Evolutionary conservation across 352 stramenopile species (phyloP).

Genomic region (Globisporangium splendens): DNA sequence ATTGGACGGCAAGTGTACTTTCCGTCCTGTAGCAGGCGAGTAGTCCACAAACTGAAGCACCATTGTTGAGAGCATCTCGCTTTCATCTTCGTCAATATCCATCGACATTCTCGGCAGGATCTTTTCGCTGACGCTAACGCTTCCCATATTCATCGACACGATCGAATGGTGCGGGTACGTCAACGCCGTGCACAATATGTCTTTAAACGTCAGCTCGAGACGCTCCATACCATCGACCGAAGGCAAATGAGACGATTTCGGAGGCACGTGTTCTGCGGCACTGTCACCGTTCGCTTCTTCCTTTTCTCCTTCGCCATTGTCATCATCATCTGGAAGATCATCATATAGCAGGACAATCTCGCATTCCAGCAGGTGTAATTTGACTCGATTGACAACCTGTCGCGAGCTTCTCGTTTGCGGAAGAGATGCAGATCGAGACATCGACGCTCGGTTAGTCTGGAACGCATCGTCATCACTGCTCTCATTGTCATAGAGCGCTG

Average conservation of each 20-base stretch:
- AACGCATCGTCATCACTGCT: constrained; percentile 20
- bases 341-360: constrained; percentile 78
- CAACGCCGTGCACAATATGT: constrained; percentile 65
- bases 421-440: constrained; percentile 6
- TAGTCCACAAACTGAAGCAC: constrained; percentile 61
- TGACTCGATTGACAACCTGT: constrained; percentile 57
- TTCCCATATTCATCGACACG: constrained; percentile 52
- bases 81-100: constrained; percentile 56
- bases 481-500: constrained; percentile 51
- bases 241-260: constrained; percentile 36
- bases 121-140: constrained; percentile 66
- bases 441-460: background rate
- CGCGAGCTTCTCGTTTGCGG: constrained; percentile 18
- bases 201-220: constrained; percentile 62
- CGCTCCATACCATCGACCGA: constrained; percentile 62
- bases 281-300: constrained; percentile 18
- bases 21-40: constrained; percentile 50
- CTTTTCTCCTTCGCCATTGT: constrained; percentile 21
- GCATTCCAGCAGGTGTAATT: constrained; percentile 77
- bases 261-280: constrained; percentile 22
- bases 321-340: constrained; percentile 59
- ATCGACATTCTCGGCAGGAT: constrained; percentile 75
- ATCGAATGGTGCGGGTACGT: constrained; percentile 54
- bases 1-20: constrained; percentile 65
- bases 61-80: constrained; percentile 51